Conservation (phyloP, 805 yeast species). For the Nakazawaea molendinolei region DNA sequence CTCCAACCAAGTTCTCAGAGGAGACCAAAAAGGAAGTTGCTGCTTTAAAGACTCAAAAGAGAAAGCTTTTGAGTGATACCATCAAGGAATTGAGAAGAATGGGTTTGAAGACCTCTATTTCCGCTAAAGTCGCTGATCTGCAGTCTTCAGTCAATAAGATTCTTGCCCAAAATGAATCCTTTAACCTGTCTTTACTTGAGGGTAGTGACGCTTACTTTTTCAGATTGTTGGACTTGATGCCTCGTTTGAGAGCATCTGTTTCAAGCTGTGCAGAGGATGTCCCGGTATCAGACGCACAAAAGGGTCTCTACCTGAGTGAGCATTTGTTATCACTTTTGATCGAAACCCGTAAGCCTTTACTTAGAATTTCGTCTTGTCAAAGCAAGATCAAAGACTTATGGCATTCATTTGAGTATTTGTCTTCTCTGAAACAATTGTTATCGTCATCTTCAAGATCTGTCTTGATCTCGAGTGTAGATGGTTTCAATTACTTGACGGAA, state of each 20-base stretch:
- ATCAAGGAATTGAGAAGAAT: conserved; percentile 66
- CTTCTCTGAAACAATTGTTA: not conserved
- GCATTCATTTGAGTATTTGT: not conserved
- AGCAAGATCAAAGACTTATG: conserved; percentile 5
- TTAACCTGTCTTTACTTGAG: conserved; percentile 31
- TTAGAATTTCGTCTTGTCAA: conserved; percentile 20
- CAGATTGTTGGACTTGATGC: conserved; percentile 71
- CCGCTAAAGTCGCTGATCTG: conserved; percentile 55
- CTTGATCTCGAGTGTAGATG: not conserved
- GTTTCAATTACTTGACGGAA: conserved; percentile 4
- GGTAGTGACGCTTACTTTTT: conserved; percentile 51
- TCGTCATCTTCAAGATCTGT: not conserved
- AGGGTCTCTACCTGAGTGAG: conserved; percentile 72
- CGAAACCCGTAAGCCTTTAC: conserved; percentile 42
- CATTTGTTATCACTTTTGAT: conserved; percentile 57
- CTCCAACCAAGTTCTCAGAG: conserved; percentile 66
- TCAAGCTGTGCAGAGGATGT: conserved; percentile 61
- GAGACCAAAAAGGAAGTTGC: conserved; percentile 69
- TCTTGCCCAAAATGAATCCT: conserved; percentile 46
- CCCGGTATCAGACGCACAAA: conserved; percentile 66
- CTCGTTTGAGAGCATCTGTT: conserved; percentile 65
- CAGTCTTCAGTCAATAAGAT: conserved; percentile 61
- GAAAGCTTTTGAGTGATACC: conserved; percentile 69
- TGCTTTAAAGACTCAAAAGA: conserved; percentile 74
- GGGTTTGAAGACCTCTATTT: conserved; percentile 66